Evolutionary conservation across 2,329 filamentous ascomycete genomes (phyloP), one percentile per base, ranked within the genome.

Genomic region (Fusarium globosum): DNA sequence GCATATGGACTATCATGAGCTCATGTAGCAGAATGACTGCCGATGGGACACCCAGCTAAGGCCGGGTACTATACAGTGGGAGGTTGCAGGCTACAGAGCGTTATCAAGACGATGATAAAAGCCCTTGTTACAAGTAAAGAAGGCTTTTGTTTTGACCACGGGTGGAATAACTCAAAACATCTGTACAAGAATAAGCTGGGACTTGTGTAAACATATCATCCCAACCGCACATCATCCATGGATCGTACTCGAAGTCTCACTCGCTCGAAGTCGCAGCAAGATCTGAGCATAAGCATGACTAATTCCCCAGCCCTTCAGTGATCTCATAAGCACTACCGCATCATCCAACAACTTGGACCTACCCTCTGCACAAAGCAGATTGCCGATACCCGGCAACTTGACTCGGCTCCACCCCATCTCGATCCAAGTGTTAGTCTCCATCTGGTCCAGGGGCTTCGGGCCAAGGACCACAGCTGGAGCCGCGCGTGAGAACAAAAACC

Each of bases 361-460:
- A 2, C 62, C 62, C 11, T 61, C 38, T 13, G 26, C 57, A 23
- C 57, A 52, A 7, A 65, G 57, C 11, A 65, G 10, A 35, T 65
- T 65, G 2, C 62, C 62, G 38, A 61, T 65, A 0, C 62, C 62
- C 14, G 57, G 48, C 2, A 65, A 49, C 43, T 43, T 65, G 6
- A 65, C 62, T 62, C 62, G 39, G 58, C 41, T 65, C 57, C 57
- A 62, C 57, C 62, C 62, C 23, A 39, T 26, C 16, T 52, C 62
- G 6, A 62, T 26, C 57, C 57, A 65, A 4, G 38, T 21, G 5
- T 51, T 62, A 1, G 39, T 65, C 30, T 62, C 62, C 62, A 53
- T 61, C 6, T 33, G 30, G 14, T 65, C 58, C 16, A 65, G 35
- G 8, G 62, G 39, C 3, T 62, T 65, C 26, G 62, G 57, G 18